These are phyloP conservation scores for Daldinia childiae DNA, from an alignment of 495 filamentous ascomycete species.

Conservation along the genomic window DNA sequence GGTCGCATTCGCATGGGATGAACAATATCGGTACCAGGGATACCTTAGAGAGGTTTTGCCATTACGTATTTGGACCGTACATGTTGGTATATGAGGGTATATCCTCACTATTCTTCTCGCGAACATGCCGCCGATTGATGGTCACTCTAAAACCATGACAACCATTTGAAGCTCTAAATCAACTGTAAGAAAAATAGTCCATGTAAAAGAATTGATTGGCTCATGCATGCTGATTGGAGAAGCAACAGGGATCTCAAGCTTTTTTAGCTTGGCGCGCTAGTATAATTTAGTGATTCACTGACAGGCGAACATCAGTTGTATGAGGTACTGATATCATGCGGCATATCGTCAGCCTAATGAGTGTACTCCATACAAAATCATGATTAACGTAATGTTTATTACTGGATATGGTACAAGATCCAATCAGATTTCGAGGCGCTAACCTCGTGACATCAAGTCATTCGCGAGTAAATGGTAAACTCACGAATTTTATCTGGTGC, in stretches of 20 bases:
- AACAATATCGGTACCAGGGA: constrained; percentile 43
- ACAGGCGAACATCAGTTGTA: constrained; percentile 7
- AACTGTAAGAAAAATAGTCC: constrained; percentile 13
- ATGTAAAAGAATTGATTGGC: constrained; percentile 20
- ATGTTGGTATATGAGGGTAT: constrained; percentile 29
- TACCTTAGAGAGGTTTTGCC: constrained; percentile 13
- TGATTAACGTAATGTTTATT: constrained; percentile 5
- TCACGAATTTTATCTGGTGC: not conserved
- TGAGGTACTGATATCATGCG: constrained; percentile 5
- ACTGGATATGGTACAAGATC: constrained; percentile 18
- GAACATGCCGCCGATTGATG: constrained; percentile 41
- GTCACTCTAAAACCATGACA: constrained; percentile 24
- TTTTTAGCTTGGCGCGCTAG: constrained; percentile 17
- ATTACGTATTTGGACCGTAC: constrained; percentile 22
- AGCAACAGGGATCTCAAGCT: constrained; percentile 14
- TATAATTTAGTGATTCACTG: constrained; percentile 1
- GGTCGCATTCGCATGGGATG: constrained; percentile 41
- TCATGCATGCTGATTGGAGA: constrained; percentile 2
- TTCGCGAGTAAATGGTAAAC: constrained; percentile 12
- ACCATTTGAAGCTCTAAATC: constrained; percentile 1
- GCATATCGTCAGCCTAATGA: constrained; percentile 8
- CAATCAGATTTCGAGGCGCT: constrained; percentile 28
- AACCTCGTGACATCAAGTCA: constrained; percentile 43
- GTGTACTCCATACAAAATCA: constrained; percentile 21
- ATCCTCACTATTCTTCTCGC: constrained; percentile 29